Evolutionary conservation across 83 land plant genomes (phyloP), one percentile per base, ranked within the genome.

Genomic region (Picea mariana): DNA sequence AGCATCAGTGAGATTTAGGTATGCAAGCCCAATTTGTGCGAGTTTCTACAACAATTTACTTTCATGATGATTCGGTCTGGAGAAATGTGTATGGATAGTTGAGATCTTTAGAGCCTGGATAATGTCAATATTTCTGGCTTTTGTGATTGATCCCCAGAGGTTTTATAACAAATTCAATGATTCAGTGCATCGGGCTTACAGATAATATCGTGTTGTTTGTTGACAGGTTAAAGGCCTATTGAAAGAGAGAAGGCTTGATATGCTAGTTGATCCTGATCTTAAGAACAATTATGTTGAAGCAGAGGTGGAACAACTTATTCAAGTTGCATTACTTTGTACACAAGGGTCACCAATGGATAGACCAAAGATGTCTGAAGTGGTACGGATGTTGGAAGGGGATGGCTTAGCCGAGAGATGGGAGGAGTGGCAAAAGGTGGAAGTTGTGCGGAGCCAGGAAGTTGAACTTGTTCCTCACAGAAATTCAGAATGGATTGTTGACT

Each of bases 301-400:
- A 47, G 84, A 85, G 68, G 89, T 87, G 26, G 84, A 87, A 52
- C 71, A 78, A 62, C 84, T 87, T n/a, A 86, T 87, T 79, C 88
- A 85, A 68, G 84, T 87, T 21, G 89, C 89, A 13, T 58, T 87
- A 49, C 89, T 87, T 15, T 87, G 89, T 68, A 87, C 89, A 17
- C 89, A 82, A 72, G 89, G 72, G 24, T 85, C 79, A n/a, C 89
- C 89, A 69, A 79, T 40, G 78, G 89, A 87, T 24, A 82, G 89
- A 52, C 89, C 89, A 27, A 87, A 87, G 79, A 87, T 87, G 89
- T 86, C 89, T 16, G 89, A 87, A 73, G 89, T 87, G n/a, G 89
- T 87, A 31, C 61, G 88, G 47, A 87, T 87, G 89, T 88, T 87
- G 42, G 89, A 87, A 82, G 89, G 82, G n/a, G 88, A 87, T 76